phyloP scores from a whole-genome alignment of 192 early-diverging fungal species.

The Mycoemilia scoparia region DNA sequence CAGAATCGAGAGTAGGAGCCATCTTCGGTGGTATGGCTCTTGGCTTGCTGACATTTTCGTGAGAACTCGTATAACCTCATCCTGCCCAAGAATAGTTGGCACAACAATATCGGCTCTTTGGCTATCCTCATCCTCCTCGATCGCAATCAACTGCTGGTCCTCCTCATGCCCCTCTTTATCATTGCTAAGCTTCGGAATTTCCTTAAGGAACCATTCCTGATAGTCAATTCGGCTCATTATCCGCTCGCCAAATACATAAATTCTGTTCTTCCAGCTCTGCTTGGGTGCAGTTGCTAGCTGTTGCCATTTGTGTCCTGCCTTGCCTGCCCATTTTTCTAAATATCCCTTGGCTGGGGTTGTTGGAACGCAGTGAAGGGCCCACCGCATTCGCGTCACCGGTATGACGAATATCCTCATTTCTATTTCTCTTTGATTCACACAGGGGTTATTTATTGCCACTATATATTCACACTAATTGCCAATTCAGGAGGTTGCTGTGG shows the following conservation, averaged over 20 bases:
- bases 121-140: conserved; percentile 7
- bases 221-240: conserved; percentile 57
- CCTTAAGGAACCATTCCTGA: conserved; percentile 57
- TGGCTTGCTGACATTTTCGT: conserved; percentile 24
- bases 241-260: conserved; percentile 35
- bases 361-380: conserved; percentile 28
- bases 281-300: conserved; percentile 19
- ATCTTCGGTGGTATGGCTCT: conserved; percentile 47
- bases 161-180: neutral
- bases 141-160: neutral
- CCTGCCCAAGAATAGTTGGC: conserved; percentile 26
- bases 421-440: no score
- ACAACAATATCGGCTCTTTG: conserved; percentile 16
- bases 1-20: conserved; percentile 47
- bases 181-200: conserved; percentile 34
- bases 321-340: conserved; percentile 17
- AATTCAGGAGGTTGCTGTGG: no score
- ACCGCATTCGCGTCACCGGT: conserved; percentile 17
- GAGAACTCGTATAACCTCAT: conserved; percentile 28
- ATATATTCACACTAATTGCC: no score
- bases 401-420: conserved; percentile 23
- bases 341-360: conserved; percentile 15
- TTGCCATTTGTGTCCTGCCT: conserved; percentile 22
- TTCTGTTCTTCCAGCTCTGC: conserved; percentile 35
- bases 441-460: no score